A percentile compares a stretch with the other conserved stretches of the same genome.
phyloP scores from a whole-genome alignment of 2,329 filamentous ascomycete species.

The Lasiodiplodia sp. region DNA sequence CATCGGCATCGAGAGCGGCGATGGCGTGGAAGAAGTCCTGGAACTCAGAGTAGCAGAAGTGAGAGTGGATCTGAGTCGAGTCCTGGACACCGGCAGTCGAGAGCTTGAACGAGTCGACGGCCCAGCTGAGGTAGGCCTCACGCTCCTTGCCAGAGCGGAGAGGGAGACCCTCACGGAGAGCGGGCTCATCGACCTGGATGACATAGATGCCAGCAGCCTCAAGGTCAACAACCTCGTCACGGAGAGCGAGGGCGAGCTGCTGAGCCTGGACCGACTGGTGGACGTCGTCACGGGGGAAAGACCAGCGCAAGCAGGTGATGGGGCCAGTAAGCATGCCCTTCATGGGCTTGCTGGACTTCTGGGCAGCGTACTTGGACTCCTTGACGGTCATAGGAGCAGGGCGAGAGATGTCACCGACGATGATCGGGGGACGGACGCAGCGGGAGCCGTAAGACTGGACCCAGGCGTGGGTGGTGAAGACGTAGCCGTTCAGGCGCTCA shows the following conservation, averaged over 20 bases:
- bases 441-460: slow-evolving; percentile 98
- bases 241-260: slow-evolving; percentile 97
- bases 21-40: slow-evolving; percentile 99
- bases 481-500: slow-evolving; percentile 94
- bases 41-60: slow-evolving; percentile 99
- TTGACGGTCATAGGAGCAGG: slow-evolving; percentile 99
- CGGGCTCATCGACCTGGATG: slow-evolving; percentile 99
- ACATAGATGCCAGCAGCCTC: slow-evolving; percentile 96
- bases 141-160: slow-evolving; percentile 93
- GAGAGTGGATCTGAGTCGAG: slow-evolving; percentile 98
- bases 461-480: slow-evolving; percentile 99
- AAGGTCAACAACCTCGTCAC: slow-evolving; percentile 97
- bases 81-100: slow-evolving; percentile 92
- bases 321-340: slow-evolving; percentile 99
- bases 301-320: slow-evolving; percentile 99
- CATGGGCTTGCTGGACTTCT: slow-evolving; percentile 98
- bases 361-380: slow-evolving; percentile 99
- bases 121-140: slow-evolving; percentile 96
- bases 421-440: slow-evolving; percentile 97
- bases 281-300: slow-evolving; percentile 99
- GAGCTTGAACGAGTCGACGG: slow-evolving; percentile 97
- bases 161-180: slow-evolving; percentile 98
- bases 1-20: slow-evolving; percentile 95
- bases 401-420: slow-evolving; percentile 97
- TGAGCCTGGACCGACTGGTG: slow-evolving; percentile 99